Evolutionary conservation across 176 grass and related monocot species (phyloP).

Genomic region (Saccharum officinarum): DNA sequence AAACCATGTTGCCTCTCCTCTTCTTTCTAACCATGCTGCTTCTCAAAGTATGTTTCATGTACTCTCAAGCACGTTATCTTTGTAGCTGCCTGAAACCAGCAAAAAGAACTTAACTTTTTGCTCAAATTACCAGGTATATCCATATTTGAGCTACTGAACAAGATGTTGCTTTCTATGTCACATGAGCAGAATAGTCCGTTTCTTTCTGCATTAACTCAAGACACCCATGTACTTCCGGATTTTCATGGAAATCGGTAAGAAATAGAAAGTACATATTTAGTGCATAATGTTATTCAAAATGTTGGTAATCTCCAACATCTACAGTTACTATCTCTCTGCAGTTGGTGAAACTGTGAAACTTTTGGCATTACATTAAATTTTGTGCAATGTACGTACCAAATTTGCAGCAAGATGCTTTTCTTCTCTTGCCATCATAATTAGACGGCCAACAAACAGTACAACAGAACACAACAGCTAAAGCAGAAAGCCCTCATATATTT

Average conservation of each 20-base stretch:
- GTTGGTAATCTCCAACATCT: not conserved
- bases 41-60: conserved; percentile 67
- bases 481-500: not conserved
- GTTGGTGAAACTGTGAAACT: not conserved
- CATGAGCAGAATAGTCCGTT: conserved; percentile 66
- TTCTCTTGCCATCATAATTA: conserved; percentile 12
- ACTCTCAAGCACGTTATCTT: conserved; percentile 2
- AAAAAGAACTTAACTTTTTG: conserved; percentile 24
- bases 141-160: conserved; percentile 89
- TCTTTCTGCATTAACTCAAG: conserved; percentile 82
- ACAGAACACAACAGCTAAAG: not conserved
- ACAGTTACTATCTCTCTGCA: not conserved
- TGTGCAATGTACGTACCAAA: not conserved
- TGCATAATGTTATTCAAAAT: not conserved
- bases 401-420: not conserved
- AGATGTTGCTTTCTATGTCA: conserved; percentile 67
- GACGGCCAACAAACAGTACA: not conserved
- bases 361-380: not conserved
- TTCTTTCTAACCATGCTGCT: conserved; percentile 77
- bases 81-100: not conserved
- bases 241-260: conserved; percentile 95
- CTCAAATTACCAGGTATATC: conserved; percentile 62
- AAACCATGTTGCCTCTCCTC: conserved; percentile 73
- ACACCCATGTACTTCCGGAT: conserved; percentile 87
- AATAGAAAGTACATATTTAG: conserved; percentile 3